Percentiles rank a stretch among this genome's conserved stretches.
phyloP scores from a whole-genome alignment of 2,329 filamentous ascomycete species.

The Apiospora malaysiana region DNA sequence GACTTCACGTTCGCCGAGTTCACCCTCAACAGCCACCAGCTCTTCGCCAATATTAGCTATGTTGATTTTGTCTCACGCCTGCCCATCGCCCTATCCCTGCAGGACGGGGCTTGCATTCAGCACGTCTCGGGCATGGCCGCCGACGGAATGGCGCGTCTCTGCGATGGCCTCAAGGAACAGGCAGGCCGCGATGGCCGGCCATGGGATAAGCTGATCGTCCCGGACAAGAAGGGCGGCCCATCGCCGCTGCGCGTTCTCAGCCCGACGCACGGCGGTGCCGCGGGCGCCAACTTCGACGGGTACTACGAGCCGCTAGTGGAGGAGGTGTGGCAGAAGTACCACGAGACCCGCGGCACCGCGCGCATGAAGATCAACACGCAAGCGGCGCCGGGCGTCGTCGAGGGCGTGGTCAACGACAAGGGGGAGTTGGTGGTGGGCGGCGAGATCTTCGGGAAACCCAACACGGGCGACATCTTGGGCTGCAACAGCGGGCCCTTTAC shows the following conservation, averaged over 20 bases:
- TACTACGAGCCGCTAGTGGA: constrained; percentile 42
- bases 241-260: constrained; percentile 51
- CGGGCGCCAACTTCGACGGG: not conserved
- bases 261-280: constrained; percentile 45
- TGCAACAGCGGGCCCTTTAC: constrained; percentile 56
- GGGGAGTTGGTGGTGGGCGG: not conserved
- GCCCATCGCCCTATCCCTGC: constrained; percentile 64
- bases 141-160: constrained; percentile 48
- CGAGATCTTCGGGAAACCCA: constrained; percentile 35
- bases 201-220: constrained; percentile 52
- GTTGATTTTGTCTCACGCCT: constrained; percentile 59
- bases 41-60: constrained; percentile 57
- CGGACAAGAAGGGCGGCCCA: constrained; percentile 34
- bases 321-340: constrained; percentile 19
- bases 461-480: constrained; percentile 53
- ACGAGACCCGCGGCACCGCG: constrained; percentile 46
- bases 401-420: not conserved
- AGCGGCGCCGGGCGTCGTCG: constrained; percentile 49
- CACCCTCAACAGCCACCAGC: constrained; percentile 43
- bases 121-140: constrained; percentile 27
- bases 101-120: constrained; percentile 40
- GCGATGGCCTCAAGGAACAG: constrained; percentile 47
- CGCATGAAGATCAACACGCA: constrained; percentile 47
- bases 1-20: constrained; percentile 59
- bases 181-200: constrained; percentile 44